Evolutionary conservation across 768 basidiomycete species (phyloP), one percentile per base, ranked within the genome.

Genomic region (Obba rivulosa): DNA sequence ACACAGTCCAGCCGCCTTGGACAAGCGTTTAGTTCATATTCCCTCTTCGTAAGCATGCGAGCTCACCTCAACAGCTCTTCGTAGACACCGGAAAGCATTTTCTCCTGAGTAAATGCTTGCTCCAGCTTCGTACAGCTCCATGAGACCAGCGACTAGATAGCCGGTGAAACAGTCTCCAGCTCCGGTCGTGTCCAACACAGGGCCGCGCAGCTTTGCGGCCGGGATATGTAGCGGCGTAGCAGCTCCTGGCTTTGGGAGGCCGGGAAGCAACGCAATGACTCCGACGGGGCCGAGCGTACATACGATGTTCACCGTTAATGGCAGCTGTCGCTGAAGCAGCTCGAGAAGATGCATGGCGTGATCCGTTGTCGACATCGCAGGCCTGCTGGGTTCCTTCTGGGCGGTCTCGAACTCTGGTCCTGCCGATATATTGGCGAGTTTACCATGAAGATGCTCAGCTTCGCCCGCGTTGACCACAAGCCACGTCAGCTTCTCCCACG

Each of bases 81-180:
- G 62, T 56, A 80, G 56, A 3, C 76, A 58, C 35, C 46, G 45
- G 16, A 51, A 13, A 31, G 28, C 28, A 13, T 57, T 4, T 74
- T 51, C 34, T 72, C 72, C 13, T 58, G 46, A 38, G 23, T 41
- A 8, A 50, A 31, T 13, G 13, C 28, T 44, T 2, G 48, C 16
- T 25, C 20, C 47, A 10, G 36, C 22, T 11, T 42, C 52, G 31
- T 21, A 10, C 5, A 60, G 35, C 34, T 67, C 61, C 80, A 82
- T 80, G 35, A 83, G 62, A 0, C 76, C 78, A 11, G 71, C 66
- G 13, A 81, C 75, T 53, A 82, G 70, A 54, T 79, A 83, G 11
- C 81, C 81, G 0, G 79, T 72, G 57, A 81, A 82, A 50, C 79
- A 81, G 53, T 83, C 81, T 0, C 81, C 81, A 1, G 81, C 81